Base-by-base conservation (phyloP, 148 eudicot genomes). In the Dysphania ambrosioides region DNA sequence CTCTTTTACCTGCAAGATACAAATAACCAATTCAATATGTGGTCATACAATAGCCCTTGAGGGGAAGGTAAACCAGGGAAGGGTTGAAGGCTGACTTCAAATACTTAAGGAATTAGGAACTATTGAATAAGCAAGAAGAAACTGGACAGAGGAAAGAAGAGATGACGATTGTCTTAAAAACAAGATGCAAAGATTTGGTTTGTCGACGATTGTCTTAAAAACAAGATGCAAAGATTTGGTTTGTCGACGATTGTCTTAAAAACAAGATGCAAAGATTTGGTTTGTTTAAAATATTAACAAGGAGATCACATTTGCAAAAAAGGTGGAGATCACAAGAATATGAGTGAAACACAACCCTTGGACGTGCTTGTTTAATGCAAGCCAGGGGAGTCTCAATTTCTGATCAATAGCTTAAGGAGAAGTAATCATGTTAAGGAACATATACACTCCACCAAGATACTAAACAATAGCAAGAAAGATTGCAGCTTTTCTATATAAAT, bases 1-100 rank as follows among this genome's bases (percentile, higher is more conserved):
- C 85, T 42, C 75, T 85, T 86, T 84, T 87, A 76, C 87, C 86
- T 76, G 76, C 70, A 73, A 70, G 44, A 77, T 61, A 67, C 35
- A 79, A 81, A 53, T 38, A 72, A 42, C 2, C 11, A 49, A 34
- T 21, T 71, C 64, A 76, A 30, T 32, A 18, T 26, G 5, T 23
- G 21, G 5, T 72, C 47, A 76, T 11, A 58, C 7, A 29, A 60
- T 23, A 51, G 31, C n/a, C 8, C 8, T 59, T 23, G 41, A 7
- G 3, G 58, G 71, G 27, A 36, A 15, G 15, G 3, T 36, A 19
- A 63, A 42, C 3, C 26, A 53, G 21, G 53, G 3, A 44, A 44
- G 51, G 51, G 15, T 47, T 47, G 4, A 47, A 47, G 4, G 62
- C 1, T 44, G n/a, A 44, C 18, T 65, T 13, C 35, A 63, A 31